Evolutionary conservation across 2,329 filamentous ascomycete genomes (phyloP), one percentile per base, ranked within the genome.

Genomic region (Pestalotiopsis sp.): DNA sequence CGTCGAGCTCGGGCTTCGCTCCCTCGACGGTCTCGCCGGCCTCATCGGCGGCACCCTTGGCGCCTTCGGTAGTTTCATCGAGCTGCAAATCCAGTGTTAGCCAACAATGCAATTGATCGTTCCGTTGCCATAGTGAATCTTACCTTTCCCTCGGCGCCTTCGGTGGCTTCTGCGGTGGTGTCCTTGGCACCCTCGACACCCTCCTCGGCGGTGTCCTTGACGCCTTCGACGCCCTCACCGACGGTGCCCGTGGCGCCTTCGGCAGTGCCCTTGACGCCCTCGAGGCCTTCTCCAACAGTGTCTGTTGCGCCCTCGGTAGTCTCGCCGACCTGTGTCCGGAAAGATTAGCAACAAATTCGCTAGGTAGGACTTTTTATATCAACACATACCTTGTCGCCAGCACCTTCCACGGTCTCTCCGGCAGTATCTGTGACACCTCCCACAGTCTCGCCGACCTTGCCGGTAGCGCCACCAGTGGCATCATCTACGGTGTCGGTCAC

Each of bases 361-460:
- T 24, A 24, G 24, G 24, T 3, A 24, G 24, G 24, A 24, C 24
- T 24, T 70, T 11, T 73, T 71, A 9, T 3, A 70, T 71, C 1
- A 62, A 66, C 10, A 61, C 71, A 11, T 70, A 71, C 57, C 39
- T 70, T 66, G 48, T 68, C 68, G 38, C 66, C 61, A 24, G 68
- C 73, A 64, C 68, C 72, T 66, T 75, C 74, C 58, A 66, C 67
- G 6, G 71, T 67, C 57, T 72, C 70, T 14, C 68, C 71, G 13
- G 61, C 70, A 4, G 68, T 67, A 11, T 68, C 70, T 17, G 70
- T 67, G 20, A 68, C 66, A 55, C 73, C 73, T 62, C 71, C 65
- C 3, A 68, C 67, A 1, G 70, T 59, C 17, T 67, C 59, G 17
- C 44, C 66, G 20, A 59, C 44, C 61, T 67, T 71, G 39, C 74